Base-by-base conservation (phyloP, 2,329 filamentous ascomycete species). In the Xenoacremonium recifei region DNA sequence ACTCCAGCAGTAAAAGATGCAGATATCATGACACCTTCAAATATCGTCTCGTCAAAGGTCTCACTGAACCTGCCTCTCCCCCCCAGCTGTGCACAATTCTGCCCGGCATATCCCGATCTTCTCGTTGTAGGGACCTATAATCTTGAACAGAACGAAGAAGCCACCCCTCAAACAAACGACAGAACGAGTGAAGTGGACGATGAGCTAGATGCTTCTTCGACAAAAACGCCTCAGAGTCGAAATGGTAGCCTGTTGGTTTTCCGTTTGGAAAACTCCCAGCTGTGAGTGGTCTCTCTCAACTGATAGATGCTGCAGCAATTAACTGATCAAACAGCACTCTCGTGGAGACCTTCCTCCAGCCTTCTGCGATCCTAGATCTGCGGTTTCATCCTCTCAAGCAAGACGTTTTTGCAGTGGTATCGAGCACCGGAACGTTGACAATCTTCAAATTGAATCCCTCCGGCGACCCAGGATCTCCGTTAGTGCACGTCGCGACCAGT, bases 121-220 rank as follows among this genome's bases (percentile, higher is more conserved):
- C 84, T 95, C 51, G 72, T 95, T 1, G 77, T 96, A 35, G 92
- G 91, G 29, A 96, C 91, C 2, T 96, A 96, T 65, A 80, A 85
- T 48, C 75, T 96, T 20, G 72, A 89, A 48, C 74, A 75, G 46
- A 61, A 72, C 37, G 56, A 65, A 32, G 39, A 42, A 5, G 46
- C n/a, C n/a, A n/a, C 27, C 6, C 43, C 45, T 21, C 49, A 56
- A 4, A 44, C 49, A 6, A 41, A 54, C 2, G 47, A n/a, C 18
- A 20, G 12, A 16, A n/a, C n/a, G n/a, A 21, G 42, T 21, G 45
- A 50, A 6, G 51, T 59, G 13, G 42, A 56, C 3, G 50, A 53
- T 12, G 51, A 48, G 4, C 49, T 54, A 20, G 54, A 56, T 55
- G 41, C 57, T 50, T 42, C 48, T 39, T 23, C 49, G 4, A 32